Base-by-base conservation (phyloP, 2,329 filamentous ascomycete species). In the Cytospora leucostoma region DNA sequence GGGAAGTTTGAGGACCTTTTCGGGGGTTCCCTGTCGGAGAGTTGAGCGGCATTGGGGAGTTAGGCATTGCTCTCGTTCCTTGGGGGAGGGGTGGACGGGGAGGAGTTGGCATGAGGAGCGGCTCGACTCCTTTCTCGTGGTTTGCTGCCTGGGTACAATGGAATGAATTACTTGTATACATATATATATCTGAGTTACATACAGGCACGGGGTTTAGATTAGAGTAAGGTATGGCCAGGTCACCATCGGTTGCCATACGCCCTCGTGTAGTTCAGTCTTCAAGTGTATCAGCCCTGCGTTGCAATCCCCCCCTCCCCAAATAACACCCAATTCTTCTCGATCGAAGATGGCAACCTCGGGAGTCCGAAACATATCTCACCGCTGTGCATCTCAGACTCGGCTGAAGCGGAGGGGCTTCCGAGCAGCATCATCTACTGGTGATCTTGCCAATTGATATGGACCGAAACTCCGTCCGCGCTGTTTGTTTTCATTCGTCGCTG, bases 1-100 rank as follows among this genome's bases (percentile, higher is more conserved):
- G 63, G 63, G 2, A 66, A 66, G 34, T 65, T 60, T n/a, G 65
- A 66, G 53, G 63, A 65, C 19, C 44, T 66, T 4, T 66, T 66
- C 6, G 62, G 65, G 21, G 65, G 65, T 7, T 52, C 55, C 3
- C 53, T 66, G 13, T 56, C 53, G 27, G 58, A 64, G 32, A 21
- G n/a, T 7, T 66, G 61, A 59, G 32, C n/a, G 44, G 44, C n/a
- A 11, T 47, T n/a, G 44, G n/a, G 2, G 15, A 4, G 27, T 27
- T 27, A 27, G 27, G 27, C 27, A 27, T 27, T 27, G 27, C 27
- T 27, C 4, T n/a, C n/a, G n/a, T 2, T 27, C 27, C 27, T n/a
- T 47, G n/a, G 44, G 44, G 44, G 44, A 47, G 8, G 44, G n/a
- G n/a, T 17, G 8, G 2, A 17, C 3, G n/a, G n/a, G 10, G n/a